Evolutionary conservation across 2,329 filamentous ascomycete species (phyloP), one percentile per base, ranked within the genome.

Genomic region (Epichloe coenophiala): DNA sequence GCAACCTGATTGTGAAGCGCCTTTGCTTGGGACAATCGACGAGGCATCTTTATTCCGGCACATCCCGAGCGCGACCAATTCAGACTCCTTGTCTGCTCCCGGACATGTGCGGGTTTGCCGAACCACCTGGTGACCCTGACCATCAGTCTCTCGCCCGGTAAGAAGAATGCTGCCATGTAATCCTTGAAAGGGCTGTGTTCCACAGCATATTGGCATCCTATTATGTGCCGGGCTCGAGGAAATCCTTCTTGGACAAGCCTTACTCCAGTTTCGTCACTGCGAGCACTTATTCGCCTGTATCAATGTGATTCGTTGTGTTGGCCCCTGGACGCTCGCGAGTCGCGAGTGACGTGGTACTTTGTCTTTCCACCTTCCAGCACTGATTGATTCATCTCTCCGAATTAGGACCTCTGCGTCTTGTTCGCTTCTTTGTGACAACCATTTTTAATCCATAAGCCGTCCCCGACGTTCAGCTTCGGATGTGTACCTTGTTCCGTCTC

Each of bases 201-300:
- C 50, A 48, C 40, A 51, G 33, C 41, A 47, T 36, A 47, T 44
- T 47, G 21, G 33, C 49, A 39, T 44, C 36, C 43, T 27, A 27
- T 39, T 44, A 38, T 39, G 23, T 43, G 13, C 47, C 27, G 27
- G 31, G 11, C 13, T 38, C 4, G 1, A n/a, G 4, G 40, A 44
- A 7, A 27, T 43, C 17, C 40, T 35, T 44, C 5, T 33, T n/a
- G 3, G 3, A 11, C 42, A 44, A 17, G 39, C 17, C 19, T 7
- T 27, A 31, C 21, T 27, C 8, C 5, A n/a, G 19, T 31, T 13
- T 43, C 21, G 15, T 43, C 21, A 47, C 39, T 35, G 40, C 5
- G 6, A 49, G 31, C 31, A 38, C 17, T 38, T 11, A 15, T 49
- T 21, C 39, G 39, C 27, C 9, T 21, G 12, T 21, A 41, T 41